Percentiles rank a stretch among this genome's conserved stretches.
phyloP scores from a whole-genome alignment of 345 rosid genomes.

The Geranium rotundifolium region DNA sequence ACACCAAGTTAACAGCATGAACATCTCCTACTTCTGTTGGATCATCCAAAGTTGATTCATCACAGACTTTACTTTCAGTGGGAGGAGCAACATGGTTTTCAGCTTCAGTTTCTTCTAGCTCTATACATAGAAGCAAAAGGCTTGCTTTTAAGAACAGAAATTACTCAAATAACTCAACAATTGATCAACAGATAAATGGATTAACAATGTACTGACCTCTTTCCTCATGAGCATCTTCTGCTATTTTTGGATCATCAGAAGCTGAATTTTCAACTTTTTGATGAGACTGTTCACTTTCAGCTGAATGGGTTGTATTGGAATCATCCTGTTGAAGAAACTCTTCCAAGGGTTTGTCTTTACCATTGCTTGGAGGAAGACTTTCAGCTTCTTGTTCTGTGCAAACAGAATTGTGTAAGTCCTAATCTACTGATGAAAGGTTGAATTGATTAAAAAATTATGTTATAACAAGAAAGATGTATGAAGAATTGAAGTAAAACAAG shows the following conservation, averaged over 20 bases:
- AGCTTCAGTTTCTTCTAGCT: not conserved
- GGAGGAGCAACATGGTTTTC: not conserved
- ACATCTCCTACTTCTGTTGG: not conserved
- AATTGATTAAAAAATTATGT: no score
- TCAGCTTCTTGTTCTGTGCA: not conserved
- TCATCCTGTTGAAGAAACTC: not conserved
- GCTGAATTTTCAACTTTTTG: not conserved
- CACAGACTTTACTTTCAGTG: not conserved
- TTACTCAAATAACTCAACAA: not conserved
- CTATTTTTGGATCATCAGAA: not conserved
- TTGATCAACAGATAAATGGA: not conserved
- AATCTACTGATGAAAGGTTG: not conserved
- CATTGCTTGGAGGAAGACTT: not conserved
- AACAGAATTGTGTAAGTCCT: not conserved
- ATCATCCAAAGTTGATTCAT: constrained; percentile 1
- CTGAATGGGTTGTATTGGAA: not conserved
- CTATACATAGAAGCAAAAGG: not conserved
- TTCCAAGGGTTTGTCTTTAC: not conserved
- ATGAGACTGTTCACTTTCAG: not conserved
- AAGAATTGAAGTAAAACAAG: no score
- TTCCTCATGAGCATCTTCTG: not conserved
- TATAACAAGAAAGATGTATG: no score
- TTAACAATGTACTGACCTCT: not conserved
- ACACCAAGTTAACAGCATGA: not conserved
- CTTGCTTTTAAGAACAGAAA: not conserved